Evolutionary conservation across 2,329 filamentous ascomycete genomes (phyloP), one percentile per base, ranked within the genome.

Genomic region (Trichophyton rubrum): DNA sequence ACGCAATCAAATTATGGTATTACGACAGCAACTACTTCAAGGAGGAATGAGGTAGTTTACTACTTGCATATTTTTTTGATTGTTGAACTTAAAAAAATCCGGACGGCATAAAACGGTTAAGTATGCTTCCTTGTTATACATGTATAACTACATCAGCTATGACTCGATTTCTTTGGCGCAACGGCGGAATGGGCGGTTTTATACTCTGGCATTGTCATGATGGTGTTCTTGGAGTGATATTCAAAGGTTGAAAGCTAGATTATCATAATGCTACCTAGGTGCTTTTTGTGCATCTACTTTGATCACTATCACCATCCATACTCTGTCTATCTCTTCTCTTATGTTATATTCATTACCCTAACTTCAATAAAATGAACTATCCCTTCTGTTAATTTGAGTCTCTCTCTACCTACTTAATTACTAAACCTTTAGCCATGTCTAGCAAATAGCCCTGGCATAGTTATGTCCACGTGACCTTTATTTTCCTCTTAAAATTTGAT

Each of bases 21-120:
- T 96, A 60, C 81, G 90, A 60, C 85, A 86, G 65, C 80, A 82
- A 60, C 80, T 89, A 67, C 77, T 78, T 91, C 24, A 93, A 96
- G 72, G 93, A 96, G 76, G 90, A 95, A 61, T 87, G 90, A 71
- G 92, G 91, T 9, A 96, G 90, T 15, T n/a, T 30, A 22, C 56
- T 7, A 43, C 35, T 38, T 8, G 27, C 40, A 13, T 41, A 13
- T 53, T 17, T 30, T 30, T 30, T 30, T 7, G 27, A 30, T 51
- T 41, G 38, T 41, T 41, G 15, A 41, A n/a, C 47, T 24, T 30
- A 51, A 33, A 55, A 55, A 35, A 9, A 13, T 9, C n/a, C 15
- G 30, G 49, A 55, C 27, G n/a, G 49, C 27, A n/a, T 55, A 7
- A 27, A 55, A 35, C 3, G 24, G 49, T 17, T 55, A 35, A 38